Evolutionary conservation across 345 rosid species (phyloP), one percentile per base, ranked within the genome.

Genomic region (Zanthoxylum bungeanum): DNA sequence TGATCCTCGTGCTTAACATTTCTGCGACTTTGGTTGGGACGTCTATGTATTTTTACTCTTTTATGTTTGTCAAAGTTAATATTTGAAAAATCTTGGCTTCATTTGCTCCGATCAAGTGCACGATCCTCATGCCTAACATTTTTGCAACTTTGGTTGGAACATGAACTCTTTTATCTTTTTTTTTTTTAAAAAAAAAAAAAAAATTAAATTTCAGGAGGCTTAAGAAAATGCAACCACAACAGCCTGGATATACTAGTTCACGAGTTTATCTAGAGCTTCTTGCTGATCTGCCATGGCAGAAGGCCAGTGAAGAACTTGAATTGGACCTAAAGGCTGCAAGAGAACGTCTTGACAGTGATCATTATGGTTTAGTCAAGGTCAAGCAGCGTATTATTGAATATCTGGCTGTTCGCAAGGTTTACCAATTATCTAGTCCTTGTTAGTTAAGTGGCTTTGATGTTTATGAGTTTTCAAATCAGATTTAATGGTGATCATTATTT

Each of bases 201-300:
- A n/a, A n/a, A 62, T 19, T 17, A 47, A 63, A 72, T 74, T 78
- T 82, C 80, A 95, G 99, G 96, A 84, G 96, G 83, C 93, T 95
- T 34, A 92, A 92, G 76, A 95, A 95, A 85, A 92, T 95, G 99
- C 99, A 89, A 81, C 99, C 99, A 51, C 99, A 95, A 78, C 99
- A 95, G 83, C 99, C 99, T 76, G 99, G 99, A 30, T 92, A 95
- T 80, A 95, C 79, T 80, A 95, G 99, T 81, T 95, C 98, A 81
- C 91, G 89, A 62, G 93, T 85, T 72, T 95, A 95, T 82, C 86
- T 95, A 80, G 99, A 95, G 83, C 91, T 95, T 77, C 89, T 95
- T 83, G 97, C 98, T 70, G 99, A 92, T 84, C 87, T 95, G 59
- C 99, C 99, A 33, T 95, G 99, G 99, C 83, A 95, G 77, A 92